Conservation (phyloP, 768 basidiomycete species). For the Leucocoprinus leucothites region DNA sequence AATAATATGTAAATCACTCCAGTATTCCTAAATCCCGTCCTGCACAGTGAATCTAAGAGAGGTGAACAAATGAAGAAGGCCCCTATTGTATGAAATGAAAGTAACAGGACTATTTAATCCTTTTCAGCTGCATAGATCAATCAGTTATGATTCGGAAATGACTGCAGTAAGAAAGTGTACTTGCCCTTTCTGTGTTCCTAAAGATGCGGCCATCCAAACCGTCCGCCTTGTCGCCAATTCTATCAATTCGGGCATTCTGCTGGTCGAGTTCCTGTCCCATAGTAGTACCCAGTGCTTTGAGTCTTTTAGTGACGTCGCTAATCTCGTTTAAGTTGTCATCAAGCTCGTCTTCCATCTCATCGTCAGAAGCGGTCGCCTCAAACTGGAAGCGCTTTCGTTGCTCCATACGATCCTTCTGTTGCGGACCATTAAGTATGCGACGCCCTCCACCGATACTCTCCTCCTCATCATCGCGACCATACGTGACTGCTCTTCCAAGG, state of each 20-base stretch:
- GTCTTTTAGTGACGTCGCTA: constrained; percentile 65
- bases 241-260: constrained; percentile 79
- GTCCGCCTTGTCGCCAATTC: constrained; percentile 77
- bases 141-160: constrained; percentile 11
- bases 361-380: constrained; percentile 86
- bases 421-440: constrained; percentile 46
- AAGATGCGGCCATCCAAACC: constrained; percentile 71
- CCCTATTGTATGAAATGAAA: too few species aligned
- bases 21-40: not conserved
- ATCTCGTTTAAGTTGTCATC: constrained; percentile 92
- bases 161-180: constrained; percentile 19
- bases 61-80: too few species aligned
- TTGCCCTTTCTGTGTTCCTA: constrained; percentile 79
- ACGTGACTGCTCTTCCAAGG: constrained; percentile 69
- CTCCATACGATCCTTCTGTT: constrained; percentile 56
- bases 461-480: constrained; percentile 48
- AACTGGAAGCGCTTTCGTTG: constrained; percentile 87
- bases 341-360: constrained; percentile 92
- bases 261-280: constrained; percentile 87
- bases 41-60: too few species aligned
- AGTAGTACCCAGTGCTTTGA: constrained; percentile 75
- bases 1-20: not conserved
- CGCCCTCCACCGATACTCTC: constrained; percentile 40
- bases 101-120: constrained; percentile 40
- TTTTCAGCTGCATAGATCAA: constrained; percentile 48